These are phyloP conservation scores for Aspergillus sp. DNA, from an alignment of 2,329 filamentous ascomycete species.

Conservation along the genomic window DNA sequence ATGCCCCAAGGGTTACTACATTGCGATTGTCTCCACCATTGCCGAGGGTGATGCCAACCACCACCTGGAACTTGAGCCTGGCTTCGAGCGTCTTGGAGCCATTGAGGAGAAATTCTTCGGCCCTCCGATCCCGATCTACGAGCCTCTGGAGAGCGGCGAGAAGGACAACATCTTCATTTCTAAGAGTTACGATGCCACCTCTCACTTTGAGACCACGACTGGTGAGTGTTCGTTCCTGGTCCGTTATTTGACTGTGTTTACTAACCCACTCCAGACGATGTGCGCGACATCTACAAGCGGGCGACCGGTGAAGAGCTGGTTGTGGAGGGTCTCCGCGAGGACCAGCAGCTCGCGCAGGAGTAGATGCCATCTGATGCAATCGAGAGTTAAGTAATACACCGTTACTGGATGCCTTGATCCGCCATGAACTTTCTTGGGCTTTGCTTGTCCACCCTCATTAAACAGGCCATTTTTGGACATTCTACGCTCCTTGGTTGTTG, in stretches of 20 bases:
- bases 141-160: slow-evolving; percentile 76
- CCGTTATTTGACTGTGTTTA: slow-evolving; percentile 6
- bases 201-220: slow-evolving; percentile 91
- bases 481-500: slow-evolving; percentile 4
- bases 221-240: slow-evolving; percentile 39
- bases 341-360: slow-evolving; percentile 44
- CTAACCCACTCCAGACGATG: slow-evolving; percentile 65
- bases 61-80: slow-evolving; percentile 89
- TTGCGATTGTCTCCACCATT: slow-evolving; percentile 97
- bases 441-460: slow-evolving; percentile 13
- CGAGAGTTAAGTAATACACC: slow-evolving; percentile 24
- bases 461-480: slow-evolving; percentile 11
- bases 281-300: slow-evolving; percentile 87
- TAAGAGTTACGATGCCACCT: slow-evolving; percentile 97
- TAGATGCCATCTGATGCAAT: slow-evolving; percentile 19
- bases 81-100: slow-evolving; percentile 84
- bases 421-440: slow-evolving; percentile 26
- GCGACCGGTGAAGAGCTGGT: slow-evolving; percentile 80
- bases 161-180: slow-evolving; percentile 95
- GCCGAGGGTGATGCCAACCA: slow-evolving; percentile 89
- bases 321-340: slow-evolving; percentile 82
- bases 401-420: slow-evolving; percentile 25
- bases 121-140: slow-evolving; percentile 87
- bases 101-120: slow-evolving; percentile 99
- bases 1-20: slow-evolving; percentile 98